phyloP scores from a whole-genome alignment of 805 yeast species.

The Teunomyces aglyptinius region DNA sequence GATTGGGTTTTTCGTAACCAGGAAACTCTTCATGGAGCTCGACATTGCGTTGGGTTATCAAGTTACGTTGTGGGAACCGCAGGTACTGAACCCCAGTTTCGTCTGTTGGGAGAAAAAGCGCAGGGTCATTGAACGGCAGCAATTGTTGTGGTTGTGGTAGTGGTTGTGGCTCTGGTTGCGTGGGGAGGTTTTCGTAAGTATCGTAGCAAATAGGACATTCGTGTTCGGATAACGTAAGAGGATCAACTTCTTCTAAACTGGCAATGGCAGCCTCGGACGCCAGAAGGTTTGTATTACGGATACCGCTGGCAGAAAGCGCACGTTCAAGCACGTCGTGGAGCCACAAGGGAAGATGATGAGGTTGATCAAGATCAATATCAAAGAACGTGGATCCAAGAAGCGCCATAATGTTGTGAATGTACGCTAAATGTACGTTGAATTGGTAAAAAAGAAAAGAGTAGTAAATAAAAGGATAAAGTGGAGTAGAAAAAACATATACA shows the following conservation, averaged over 20 bases:
- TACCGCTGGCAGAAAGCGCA: slow-evolving; percentile 31
- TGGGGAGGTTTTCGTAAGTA: slow-evolving; percentile 17
- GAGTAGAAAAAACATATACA: neutral
- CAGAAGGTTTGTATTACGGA: slow-evolving; percentile 17
- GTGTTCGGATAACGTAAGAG: slow-evolving; percentile 13
- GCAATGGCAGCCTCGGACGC: slow-evolving; percentile 42
- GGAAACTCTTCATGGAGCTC: slow-evolving; percentile 26
- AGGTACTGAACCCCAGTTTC: slow-evolving; percentile 21
- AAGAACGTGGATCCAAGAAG: slow-evolving; percentile 12
- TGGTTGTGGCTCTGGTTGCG: neutral
- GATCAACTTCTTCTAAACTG: slow-evolving; percentile 25
- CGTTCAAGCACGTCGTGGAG: slow-evolving; percentile 33
- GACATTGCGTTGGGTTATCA: slow-evolving; percentile 17
- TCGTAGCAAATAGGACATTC: slow-evolving; percentile 45
- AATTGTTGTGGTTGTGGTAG: neutral
- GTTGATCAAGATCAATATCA: slow-evolving; percentile 15
- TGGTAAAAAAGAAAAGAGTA: neutral
- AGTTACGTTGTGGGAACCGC: slow-evolving; percentile 27
- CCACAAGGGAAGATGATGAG: slow-evolving; percentile 29
- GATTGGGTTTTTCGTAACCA: slow-evolving; percentile 19
- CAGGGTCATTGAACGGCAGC: slow-evolving; percentile 28
- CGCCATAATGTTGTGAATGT: neutral
- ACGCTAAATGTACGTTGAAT: neutral
- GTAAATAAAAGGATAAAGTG: neutral
- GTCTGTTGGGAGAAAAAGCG: slow-evolving; percentile 32